A percentile compares a stretch with the other conserved stretches of the same genome.
Evolutionary conservation across 2,329 filamentous ascomycete genomes (phyloP).

Genomic region (Fusarium sp.): DNA sequence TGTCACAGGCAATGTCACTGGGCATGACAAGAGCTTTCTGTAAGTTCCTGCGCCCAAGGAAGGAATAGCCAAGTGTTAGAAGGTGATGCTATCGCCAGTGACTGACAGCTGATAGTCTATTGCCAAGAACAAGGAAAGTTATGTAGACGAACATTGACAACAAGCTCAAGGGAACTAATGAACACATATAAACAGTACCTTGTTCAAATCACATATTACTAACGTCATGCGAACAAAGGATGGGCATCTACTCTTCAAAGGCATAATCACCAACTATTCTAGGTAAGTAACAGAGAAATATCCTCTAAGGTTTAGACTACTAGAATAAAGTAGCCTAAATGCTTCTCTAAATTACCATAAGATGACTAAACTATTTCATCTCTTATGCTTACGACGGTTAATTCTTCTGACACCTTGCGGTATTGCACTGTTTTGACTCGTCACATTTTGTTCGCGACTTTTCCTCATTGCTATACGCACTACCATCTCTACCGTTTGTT

Average conservation of each 20-base stretch:
- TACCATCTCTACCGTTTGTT: constrained; percentile 13
- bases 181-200: background rate
- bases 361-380: too few relatives aligned
- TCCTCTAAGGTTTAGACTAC: too few relatives aligned
- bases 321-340: too few relatives aligned
- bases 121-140: background rate
- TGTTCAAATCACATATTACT: background rate
- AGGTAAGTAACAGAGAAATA: too few relatives aligned
- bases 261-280: background rate
- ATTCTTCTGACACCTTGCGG: too few relatives aligned
- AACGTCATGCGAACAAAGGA: background rate
- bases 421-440: background rate
- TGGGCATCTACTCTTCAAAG: background rate
- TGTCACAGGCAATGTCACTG: background rate
- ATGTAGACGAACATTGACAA: background rate
- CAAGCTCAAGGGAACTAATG: background rate
- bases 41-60: background rate
- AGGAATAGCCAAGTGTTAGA: background rate
- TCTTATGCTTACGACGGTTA: too few relatives aligned
- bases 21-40: background rate
- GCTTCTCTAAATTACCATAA: too few relatives aligned
- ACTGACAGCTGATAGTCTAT: background rate
- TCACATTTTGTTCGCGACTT: background rate
- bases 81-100: constrained; percentile 14
- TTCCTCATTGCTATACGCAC: background rate